Percentiles rank a stretch among this genome's conserved stretches.
These are phyloP conservation scores for Saccharomycopsis sp. DNA, from an alignment of 805 yeast genomes.

Conservation along the genomic window DNA sequence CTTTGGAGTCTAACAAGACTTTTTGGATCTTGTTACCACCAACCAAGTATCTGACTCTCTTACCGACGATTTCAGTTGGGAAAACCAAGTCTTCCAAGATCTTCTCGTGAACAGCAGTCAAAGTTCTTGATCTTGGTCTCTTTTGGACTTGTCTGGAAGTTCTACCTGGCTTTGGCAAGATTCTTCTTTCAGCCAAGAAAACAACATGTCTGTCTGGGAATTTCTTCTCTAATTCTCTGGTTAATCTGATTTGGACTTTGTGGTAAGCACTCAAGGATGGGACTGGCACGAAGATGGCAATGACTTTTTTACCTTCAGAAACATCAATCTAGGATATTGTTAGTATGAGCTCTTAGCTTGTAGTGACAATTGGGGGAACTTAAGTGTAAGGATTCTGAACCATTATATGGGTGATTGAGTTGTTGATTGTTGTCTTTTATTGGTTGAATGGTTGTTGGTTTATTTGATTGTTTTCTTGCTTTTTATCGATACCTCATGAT, in stretches of 20 bases:
- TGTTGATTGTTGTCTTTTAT: no score
- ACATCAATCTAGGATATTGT: conserved; percentile 61
- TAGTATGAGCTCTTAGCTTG: no score
- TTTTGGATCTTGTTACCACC: conserved; percentile 99
- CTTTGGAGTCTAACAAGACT: conserved; percentile 96
- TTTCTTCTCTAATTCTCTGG: conserved; percentile 99
- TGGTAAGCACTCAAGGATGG: conserved; percentile 90
- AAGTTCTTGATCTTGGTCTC: conserved; percentile 99
- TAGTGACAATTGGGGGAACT: no score
- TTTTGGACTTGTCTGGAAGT: conserved; percentile 89
- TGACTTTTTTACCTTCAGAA: conserved; percentile 97
- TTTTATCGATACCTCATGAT: no score
- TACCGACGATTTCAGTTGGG: conserved; percentile 99
- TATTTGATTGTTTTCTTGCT: no score
- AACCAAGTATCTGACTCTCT: conserved; percentile 97
- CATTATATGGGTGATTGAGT: no score
- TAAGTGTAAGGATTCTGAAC: no score
- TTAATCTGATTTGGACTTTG: conserved; percentile 94
- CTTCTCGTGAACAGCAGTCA: conserved; percentile 97
- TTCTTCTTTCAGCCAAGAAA: conserved; percentile 99
- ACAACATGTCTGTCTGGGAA: conserved; percentile 99
- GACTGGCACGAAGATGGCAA: conserved; percentile 96
- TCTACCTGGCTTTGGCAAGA: conserved; percentile 98
- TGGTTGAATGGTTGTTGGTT: no score
- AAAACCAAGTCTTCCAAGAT: conserved; percentile 97